phyloP scores from a whole-genome alignment of 495 filamentous ascomycete species.

The Penicillium flavigenum region DNA sequence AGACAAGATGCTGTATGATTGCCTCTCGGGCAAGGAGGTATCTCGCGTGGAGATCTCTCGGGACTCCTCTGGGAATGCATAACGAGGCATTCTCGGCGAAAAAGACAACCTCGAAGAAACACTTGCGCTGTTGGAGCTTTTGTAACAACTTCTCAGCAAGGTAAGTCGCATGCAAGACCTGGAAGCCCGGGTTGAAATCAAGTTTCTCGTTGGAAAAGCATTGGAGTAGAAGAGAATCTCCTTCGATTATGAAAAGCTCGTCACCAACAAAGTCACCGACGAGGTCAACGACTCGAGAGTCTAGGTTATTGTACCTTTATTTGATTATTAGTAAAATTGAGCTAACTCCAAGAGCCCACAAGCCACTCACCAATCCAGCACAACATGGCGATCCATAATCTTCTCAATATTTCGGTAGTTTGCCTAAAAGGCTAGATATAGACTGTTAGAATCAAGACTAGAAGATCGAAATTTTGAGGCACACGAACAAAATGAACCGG shows the following conservation, averaged over 20 bases:
- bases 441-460: not conserved
- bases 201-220: slow-evolving; percentile 58
- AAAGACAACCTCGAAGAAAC: slow-evolving; percentile 68
- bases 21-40: slow-evolving; percentile 60
- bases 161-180: slow-evolving; percentile 69
- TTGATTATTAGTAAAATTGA: not conserved
- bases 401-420: not conserved
- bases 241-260: slow-evolving; percentile 71
- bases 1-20: slow-evolving; percentile 61
- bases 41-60: slow-evolving; percentile 32
- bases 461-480: not conserved
- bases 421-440: not conserved
- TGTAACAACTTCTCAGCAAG: slow-evolving; percentile 63
- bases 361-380: not conserved
- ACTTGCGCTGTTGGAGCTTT: slow-evolving; percentile 58
- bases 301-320: slow-evolving; percentile 21
- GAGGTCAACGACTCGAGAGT: slow-evolving; percentile 30
- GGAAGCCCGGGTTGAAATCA: slow-evolving; percentile 66
- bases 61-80: slow-evolving; percentile 16
- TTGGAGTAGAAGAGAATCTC: slow-evolving; percentile 65
- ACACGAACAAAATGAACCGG: not conserved
- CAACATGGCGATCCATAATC: not conserved
- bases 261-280: slow-evolving; percentile 70
- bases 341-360: not conserved
- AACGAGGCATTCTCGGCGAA: slow-evolving; percentile 45